A percentile compares a stretch with the other conserved stretches of the same genome.
Evolutionary conservation across 164 flowering plant genomes (phyloP).

Genomic region (Piper betle): DNA sequence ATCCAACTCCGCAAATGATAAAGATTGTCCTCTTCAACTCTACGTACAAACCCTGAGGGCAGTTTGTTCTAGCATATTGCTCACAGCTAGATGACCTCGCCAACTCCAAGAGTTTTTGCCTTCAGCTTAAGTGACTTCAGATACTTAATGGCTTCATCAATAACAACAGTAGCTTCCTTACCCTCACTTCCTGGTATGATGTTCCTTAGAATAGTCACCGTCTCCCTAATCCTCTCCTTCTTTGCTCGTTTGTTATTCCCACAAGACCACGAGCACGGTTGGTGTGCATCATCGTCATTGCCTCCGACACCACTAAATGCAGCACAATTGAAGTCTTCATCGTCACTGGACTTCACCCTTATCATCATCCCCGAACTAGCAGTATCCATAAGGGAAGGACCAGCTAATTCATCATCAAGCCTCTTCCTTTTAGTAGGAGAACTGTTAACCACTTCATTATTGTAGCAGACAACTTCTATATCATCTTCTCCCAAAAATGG

Average conservation of each 20-base stretch:
- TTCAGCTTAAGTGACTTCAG: slow-evolving; percentile 50
- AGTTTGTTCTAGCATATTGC: neutral
- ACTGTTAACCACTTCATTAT: slow-evolving; percentile 20
- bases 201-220: slow-evolving; percentile 40
- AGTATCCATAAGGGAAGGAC: slow-evolving; percentile 21
- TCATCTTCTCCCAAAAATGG: slow-evolving; percentile 30
- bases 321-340: slow-evolving; percentile 20
- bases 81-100: neutral
- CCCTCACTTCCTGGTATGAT: slow-evolving; percentile 64
- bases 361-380: slow-evolving; percentile 24
- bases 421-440: slow-evolving; percentile 38
- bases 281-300: neutral
- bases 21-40: neutral
- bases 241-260: slow-evolving; percentile 25
- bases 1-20: neutral
- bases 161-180: slow-evolving; percentile 46
- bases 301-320: slow-evolving; percentile 30
- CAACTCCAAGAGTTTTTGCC: slow-evolving; percentile 19
- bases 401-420: slow-evolving; percentile 14
- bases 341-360: slow-evolving; percentile 13
- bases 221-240: slow-evolving; percentile 48
- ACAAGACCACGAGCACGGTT: slow-evolving; percentile 4
- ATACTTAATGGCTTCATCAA: slow-evolving; percentile 71
- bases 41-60: neutral
- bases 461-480: neutral